Evolutionary conservation across 2,329 filamentous ascomycete species (phyloP), one percentile per base, ranked within the genome.

Genomic region (Fusarium sp.): DNA sequence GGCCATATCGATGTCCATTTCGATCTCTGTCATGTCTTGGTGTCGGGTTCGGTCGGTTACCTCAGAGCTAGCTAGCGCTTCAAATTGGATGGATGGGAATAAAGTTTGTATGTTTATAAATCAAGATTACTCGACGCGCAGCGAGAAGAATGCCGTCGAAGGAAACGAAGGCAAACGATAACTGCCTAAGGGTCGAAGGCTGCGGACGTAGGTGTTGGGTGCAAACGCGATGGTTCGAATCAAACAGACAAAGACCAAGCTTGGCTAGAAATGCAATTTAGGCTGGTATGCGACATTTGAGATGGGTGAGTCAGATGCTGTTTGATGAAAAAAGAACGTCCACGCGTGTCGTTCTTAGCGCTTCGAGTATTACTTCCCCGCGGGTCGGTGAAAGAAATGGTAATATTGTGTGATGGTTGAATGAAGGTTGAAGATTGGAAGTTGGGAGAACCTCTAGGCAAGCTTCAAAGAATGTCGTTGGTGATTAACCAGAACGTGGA

Each of bases 1-100:
- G 31, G 61, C 59, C 58, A 74, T 56, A 42, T 79, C 76, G 38
- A 78, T 63, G 38, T 79, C 78, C 72, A 79, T 78, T 24, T 78
- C 76, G 20, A 76, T 66, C 20, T 76, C 76, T 8, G 75, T 62
- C 76, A 78, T 77, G 41, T 58, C 55, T 33, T 24, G 9, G 23
- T 21, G 28, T 31, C 37, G 26, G n/a, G 21, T 35, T 42, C 26
- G 24, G 43, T 42, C 26, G 24, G 43, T 10, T 52, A 29, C n/a
- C 38, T 50, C 26, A 21, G 13, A 50, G 46, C 39, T 43, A 50
- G 46, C 39, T 43, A 21, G 49, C 38, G 23, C n/a, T 58, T 54
- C 31, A 10, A 18, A 23, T 33, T 13, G 29, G 29, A n/a, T 24
- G 18, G 20, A 12, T 16, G 39, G 13, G 24, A 26, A 24, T 16